Percentiles rank a stretch among this genome's conserved stretches.
Evolutionary conservation across 108 stramenopile species (phyloP).

Genomic region (Cyclotella kingstonii): DNA sequence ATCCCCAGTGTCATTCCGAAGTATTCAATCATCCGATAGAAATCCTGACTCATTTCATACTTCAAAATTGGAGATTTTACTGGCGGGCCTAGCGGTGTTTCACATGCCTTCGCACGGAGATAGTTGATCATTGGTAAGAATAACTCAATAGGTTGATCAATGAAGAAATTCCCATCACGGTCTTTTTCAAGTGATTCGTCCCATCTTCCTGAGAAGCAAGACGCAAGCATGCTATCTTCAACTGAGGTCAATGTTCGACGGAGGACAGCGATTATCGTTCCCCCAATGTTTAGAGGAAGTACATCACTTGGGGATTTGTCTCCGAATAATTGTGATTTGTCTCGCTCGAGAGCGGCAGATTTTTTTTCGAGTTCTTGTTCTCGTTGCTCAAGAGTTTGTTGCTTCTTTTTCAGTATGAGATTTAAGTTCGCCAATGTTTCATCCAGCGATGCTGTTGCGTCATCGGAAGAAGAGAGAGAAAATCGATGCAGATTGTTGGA

Average conservation of each 20-base stretch:
- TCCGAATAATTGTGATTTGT: constrained; percentile 5
- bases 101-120: constrained; percentile 30
- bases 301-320: constrained; percentile 32
- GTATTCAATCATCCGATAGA: constrained; percentile 51
- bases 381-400: constrained; percentile 13
- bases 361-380: constrained; percentile 12
- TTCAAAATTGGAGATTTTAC: constrained; percentile 15
- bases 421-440: constrained; percentile 28
- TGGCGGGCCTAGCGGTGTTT: constrained; percentile 24
- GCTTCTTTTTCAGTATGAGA: constrained; percentile 19
- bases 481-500: too few relatives aligned
- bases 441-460: too few relatives aligned
- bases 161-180: constrained; percentile 54
- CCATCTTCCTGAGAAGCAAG: constrained; percentile 55
- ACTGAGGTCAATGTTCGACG: constrained; percentile 51
- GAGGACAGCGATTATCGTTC: constrained; percentile 32
- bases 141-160: constrained; percentile 45
- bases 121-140: constrained; percentile 44
- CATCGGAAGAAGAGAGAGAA: too few relatives aligned
- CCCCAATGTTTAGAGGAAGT: constrained; percentile 51
- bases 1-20: constrained; percentile 45
- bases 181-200: constrained; percentile 53
- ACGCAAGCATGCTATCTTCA: constrained; percentile 52
- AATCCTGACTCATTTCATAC: constrained; percentile 22
- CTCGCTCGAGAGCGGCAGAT: constrained; percentile 5